These are phyloP conservation scores for Tubosaeta sp. DNA, from an alignment of 768 basidiomycete species.

Conservation along the genomic window DNA sequence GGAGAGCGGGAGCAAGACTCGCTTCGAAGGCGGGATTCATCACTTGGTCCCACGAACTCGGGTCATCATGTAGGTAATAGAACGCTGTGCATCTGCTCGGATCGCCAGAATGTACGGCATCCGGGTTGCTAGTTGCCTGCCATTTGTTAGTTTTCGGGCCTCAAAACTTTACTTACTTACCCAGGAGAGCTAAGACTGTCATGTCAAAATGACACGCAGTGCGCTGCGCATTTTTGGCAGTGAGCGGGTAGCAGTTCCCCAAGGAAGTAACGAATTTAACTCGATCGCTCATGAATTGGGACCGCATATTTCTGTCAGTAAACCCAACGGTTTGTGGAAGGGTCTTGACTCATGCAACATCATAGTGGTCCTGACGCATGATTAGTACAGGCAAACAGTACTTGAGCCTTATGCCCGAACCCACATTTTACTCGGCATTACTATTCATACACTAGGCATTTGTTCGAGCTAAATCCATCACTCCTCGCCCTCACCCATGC, in stretches of 20 bases:
- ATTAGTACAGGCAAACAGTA: no score
- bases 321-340: no score
- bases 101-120: slow-evolving; percentile 13
- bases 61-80: slow-evolving; percentile 3
- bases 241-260: no score
- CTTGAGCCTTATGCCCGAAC: no score
- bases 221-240: no score
- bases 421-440: no score
- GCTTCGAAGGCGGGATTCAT: background rate
- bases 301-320: no score
- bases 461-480: background rate
- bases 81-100: background rate
- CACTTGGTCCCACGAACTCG: slow-evolving; percentile 5
- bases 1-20: background rate
- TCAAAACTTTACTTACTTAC: background rate
- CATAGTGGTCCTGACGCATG: no score
- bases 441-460: no score
- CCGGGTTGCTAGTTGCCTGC: background rate
- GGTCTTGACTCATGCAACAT: no score
- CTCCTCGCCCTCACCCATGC: slow-evolving; percentile 21
- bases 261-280: no score
- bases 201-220: background rate
- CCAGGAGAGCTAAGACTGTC: background rate
- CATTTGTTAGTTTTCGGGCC: background rate
- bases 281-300: no score